Evolutionary conservation across 208 protist genomes (phyloP).

Genomic region (Wallacemonas sp.): DNA sequence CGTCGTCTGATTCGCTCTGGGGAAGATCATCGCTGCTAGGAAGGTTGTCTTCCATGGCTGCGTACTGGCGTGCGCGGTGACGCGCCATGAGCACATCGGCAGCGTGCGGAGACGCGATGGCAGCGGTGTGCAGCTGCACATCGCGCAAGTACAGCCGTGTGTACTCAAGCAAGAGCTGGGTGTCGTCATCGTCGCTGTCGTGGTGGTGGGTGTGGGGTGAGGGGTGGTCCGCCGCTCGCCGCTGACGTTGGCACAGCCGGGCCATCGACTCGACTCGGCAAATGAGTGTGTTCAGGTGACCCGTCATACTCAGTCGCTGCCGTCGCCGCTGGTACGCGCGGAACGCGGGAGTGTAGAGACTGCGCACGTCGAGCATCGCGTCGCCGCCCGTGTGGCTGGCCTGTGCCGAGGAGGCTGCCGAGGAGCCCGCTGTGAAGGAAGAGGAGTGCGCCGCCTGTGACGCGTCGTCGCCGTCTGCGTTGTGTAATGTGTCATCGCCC

Average conservation of each 20-base stretch:
- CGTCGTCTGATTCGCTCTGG: too few species aligned
- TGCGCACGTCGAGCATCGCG: background rate
- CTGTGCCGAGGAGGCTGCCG: background rate
- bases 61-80: too few species aligned
- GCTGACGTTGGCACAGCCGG: background rate
- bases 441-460: too few species aligned
- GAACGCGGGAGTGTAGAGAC: background rate
- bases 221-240: background rate
- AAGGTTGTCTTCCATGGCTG: too few species aligned
- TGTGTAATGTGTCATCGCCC: background rate
- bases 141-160: background rate
- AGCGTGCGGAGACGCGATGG: background rate
- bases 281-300: slow-evolving; percentile 2
- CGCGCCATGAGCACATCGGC: too few species aligned
- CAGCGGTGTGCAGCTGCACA: background rate
- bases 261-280: background rate
- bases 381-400: background rate
- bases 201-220: background rate
- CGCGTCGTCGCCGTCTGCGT: too few species aligned
- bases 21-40: too few species aligned
- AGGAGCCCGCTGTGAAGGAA: background rate
- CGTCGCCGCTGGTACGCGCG: background rate
- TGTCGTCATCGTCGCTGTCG: background rate
- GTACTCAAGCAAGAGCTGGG: background rate
- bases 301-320: background rate